These are phyloP conservation scores for Panicum virgatum DNA, from an alignment of 202 grass and related monocot genomes.

Conservation along the genomic window DNA sequence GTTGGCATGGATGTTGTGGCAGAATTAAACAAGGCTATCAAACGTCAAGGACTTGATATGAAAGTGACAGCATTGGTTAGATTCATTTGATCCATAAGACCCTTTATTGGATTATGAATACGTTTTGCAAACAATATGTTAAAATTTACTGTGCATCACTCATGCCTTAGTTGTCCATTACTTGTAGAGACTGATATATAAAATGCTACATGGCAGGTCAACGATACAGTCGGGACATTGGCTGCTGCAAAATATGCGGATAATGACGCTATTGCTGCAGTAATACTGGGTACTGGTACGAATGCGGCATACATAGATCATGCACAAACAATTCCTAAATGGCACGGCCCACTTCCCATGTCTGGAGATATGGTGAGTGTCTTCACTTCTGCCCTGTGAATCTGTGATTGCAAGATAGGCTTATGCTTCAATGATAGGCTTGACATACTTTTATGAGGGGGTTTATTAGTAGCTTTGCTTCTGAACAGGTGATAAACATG, in stretches of 20 bases:
- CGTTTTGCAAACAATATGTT: background rate
- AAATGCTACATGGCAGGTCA: constrained; percentile 43
- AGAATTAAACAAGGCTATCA: constrained; percentile 72
- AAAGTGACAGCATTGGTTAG: constrained; percentile 65
- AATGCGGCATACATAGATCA: constrained; percentile 89
- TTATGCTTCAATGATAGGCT: background rate
- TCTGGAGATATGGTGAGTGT: constrained; percentile 72
- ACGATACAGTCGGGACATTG: constrained; percentile 86
- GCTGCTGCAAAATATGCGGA: constrained; percentile 79
- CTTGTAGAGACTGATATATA: background rate
- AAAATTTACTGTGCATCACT: background rate
- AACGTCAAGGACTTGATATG: constrained; percentile 74
- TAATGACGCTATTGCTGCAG: constrained; percentile 63
- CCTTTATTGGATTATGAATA: background rate
- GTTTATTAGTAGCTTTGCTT: constrained; percentile 20
- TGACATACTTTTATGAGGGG: background rate
- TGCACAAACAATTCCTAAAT: constrained; percentile 77
- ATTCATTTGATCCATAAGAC: constrained; percentile 30
- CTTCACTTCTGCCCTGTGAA: background rate
- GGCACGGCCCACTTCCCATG: constrained; percentile 54
- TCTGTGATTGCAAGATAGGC: background rate
- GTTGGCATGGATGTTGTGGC: constrained; percentile 75
- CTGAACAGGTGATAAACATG: constrained; percentile 79
- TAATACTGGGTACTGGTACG: constrained; percentile 82
- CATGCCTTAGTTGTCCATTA: background rate